Conservation (phyloP, 179 eudicot genomes). For the Amaranthus tricolor region DNA sequence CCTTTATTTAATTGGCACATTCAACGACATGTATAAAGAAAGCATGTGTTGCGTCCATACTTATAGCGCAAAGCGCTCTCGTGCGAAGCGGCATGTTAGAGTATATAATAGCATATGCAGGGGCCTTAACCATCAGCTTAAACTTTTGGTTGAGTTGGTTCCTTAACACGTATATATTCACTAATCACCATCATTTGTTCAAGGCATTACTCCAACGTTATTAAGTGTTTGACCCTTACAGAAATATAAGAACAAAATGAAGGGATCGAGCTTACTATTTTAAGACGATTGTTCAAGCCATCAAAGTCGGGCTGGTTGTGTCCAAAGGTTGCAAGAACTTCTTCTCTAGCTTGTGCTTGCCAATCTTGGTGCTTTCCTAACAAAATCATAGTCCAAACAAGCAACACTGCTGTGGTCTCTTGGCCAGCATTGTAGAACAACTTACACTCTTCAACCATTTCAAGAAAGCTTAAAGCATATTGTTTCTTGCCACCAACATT, state of each 20-base stretch:
- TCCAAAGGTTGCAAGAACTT: constrained; percentile 27
- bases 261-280: constrained; percentile 4
- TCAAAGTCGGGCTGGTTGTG: constrained; percentile 15
- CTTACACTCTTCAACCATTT: constrained; percentile 21
- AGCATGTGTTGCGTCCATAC: too few relatives aligned
- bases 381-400: constrained; percentile 23
- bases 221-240: neutral
- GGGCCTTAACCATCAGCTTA: too few relatives aligned
- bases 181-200: too few relatives aligned
- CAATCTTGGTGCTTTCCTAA: constrained; percentile 23
- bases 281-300: constrained; percentile 21
- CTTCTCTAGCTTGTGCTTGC: constrained; percentile 25
- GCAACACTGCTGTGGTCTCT: constrained; percentile 25
- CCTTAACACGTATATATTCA: too few relatives aligned
- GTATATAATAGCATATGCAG: too few relatives aligned
- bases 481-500: neutral
- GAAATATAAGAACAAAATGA: neutral
- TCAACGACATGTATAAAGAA: too few relatives aligned
- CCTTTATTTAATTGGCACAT: too few relatives aligned
- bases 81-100: too few relatives aligned
- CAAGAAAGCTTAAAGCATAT: constrained; percentile 6
- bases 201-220: too few relatives aligned
- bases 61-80: too few relatives aligned
- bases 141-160: too few relatives aligned
- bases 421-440: constrained; percentile 25